Percentiles rank a stretch among this genome's conserved stretches.
These are phyloP conservation scores for Teunomyces gatunensis DNA, from an alignment of 805 yeast species.

Conservation along the genomic window DNA sequence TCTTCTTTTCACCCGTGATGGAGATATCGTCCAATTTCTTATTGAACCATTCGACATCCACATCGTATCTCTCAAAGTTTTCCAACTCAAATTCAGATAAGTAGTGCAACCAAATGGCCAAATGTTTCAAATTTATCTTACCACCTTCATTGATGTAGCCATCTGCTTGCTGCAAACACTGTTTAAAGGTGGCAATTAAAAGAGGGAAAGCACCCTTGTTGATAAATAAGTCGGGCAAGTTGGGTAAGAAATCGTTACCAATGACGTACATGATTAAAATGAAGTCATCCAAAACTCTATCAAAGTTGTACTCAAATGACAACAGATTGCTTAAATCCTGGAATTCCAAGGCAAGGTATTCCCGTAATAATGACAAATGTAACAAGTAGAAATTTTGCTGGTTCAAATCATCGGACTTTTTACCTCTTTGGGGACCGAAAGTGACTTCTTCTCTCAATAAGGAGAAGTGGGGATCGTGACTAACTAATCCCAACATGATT, in stretches of 20 bases:
- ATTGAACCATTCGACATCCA: constrained; percentile 91
- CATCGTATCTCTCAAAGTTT: constrained; percentile 78
- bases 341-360: constrained; percentile 86
- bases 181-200: constrained; percentile 82
- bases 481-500: constrained; percentile 86
- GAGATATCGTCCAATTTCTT: constrained; percentile 78
- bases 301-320: constrained; percentile 76
- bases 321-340: constrained; percentile 61
- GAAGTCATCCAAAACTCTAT: constrained; percentile 87
- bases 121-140: constrained; percentile 67
- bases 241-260: constrained; percentile 97
- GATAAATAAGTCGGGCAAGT: constrained; percentile 88
- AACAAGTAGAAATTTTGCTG: constrained; percentile 79
- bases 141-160: constrained; percentile 88
- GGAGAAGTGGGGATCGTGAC: constrained; percentile 96
- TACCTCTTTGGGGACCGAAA: constrained; percentile 59
- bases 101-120: constrained; percentile 72
- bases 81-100: constrained; percentile 79
- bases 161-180: constrained; percentile 66
- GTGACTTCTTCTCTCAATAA: constrained; percentile 92
- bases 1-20: constrained; percentile 64
- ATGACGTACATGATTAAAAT: constrained; percentile 89
- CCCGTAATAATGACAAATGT: constrained; percentile 85
- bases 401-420: constrained; percentile 49
- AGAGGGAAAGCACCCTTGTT: constrained; percentile 98